phyloP scores from a whole-genome alignment of 2,329 filamentous ascomycete genomes.

The Pseudogymnoascus sp. region DNA sequence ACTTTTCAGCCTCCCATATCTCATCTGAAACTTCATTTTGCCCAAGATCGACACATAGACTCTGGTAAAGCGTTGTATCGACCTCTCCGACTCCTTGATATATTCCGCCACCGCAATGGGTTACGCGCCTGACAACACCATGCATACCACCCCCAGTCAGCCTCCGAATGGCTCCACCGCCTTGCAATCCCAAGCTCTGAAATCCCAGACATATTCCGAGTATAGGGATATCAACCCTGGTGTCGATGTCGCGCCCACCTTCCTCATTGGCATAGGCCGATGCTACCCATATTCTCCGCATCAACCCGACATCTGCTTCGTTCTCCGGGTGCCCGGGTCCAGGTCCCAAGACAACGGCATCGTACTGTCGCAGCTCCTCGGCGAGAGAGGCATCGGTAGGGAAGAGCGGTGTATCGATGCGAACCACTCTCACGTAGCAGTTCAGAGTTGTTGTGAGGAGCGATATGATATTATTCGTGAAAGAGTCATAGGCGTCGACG shows the following conservation, averaged over 20 bases:
- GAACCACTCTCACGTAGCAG: conserved; percentile 63
- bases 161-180: conserved; percentile 49
- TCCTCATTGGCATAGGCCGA: conserved; percentile 20
- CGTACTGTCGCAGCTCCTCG: conserved; percentile 54
- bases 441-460: conserved; percentile 65
- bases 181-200: conserved; percentile 57
- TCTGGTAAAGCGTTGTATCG: conserved; percentile 38
- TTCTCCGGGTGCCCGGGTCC: conserved; percentile 77
- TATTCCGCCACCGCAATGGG: conserved; percentile 36
- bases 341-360: conserved; percentile 84
- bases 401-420: conserved; percentile 59
- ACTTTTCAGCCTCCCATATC: conserved; percentile 24
- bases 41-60: conserved; percentile 32
- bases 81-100: conserved; percentile 28
- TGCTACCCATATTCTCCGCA: conserved; percentile 63
- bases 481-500: conserved; percentile 94
- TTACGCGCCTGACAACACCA: conserved; percentile 54
- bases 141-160: conserved; percentile 53
- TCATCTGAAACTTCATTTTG: conserved; percentile 21
- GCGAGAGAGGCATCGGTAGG: conserved; percentile 41
- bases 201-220: conserved; percentile 72
- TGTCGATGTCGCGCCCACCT: conserved; percentile 45
- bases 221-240: conserved; percentile 56
- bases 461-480: conserved; percentile 88
- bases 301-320: conserved; percentile 73